Evolutionary conservation across 1,284 basidiomycete genomes (phyloP), one percentile per base, ranked within the genome.

Genomic region (Ceratobasidium sp.): DNA sequence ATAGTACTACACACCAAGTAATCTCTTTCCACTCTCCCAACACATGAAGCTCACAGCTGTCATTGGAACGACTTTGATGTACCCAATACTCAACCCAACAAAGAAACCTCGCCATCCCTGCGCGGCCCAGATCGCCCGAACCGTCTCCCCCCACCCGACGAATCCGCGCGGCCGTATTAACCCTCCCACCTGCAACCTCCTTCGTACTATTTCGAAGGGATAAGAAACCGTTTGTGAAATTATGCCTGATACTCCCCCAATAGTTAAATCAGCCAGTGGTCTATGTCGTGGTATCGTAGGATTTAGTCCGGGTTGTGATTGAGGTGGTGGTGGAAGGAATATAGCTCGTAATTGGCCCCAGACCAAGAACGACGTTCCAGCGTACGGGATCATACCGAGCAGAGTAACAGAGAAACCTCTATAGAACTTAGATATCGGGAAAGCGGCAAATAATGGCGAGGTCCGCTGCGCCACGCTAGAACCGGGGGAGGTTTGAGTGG

Each of bases 1-100:
- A 78, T 81, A n/a, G n/a, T n/a, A n/a, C n/a, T 83, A 86, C 64
- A 92, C 86, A 78, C 87, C 88, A 71, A 95, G 84, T 53, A 91
- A 71, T 67, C 89, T 86, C 85, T 94, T 94, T 82, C 90, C 89
- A 79, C 89, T 88, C 84, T 94, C 92, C 94, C 94, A 95, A 39
- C 91, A 91, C 44, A 92, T 87, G 82, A 91, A 95, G 84, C 91
- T 93, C 76, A 95, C 91, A 77, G 94, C 93, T 15, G 95, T 98
- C 97, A 99, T 98, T 15, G 97, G 97, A 72, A 99, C 90, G n/a
- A 98, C 93, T 88, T 99, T 99, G 78, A 99, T 83, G 86, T 96
- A 98, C 0, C 98, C 98, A 81, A 99, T 96, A 78, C 92, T 92
- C 81, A 99, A 86, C 0, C 98, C 98, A 20, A 98, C 93, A 83